A percentile compares a stretch with the other conserved stretches of the same genome.
Evolutionary conservation across 106 monocot genomes (phyloP).

Genomic region (Dendrobium officinale): DNA sequence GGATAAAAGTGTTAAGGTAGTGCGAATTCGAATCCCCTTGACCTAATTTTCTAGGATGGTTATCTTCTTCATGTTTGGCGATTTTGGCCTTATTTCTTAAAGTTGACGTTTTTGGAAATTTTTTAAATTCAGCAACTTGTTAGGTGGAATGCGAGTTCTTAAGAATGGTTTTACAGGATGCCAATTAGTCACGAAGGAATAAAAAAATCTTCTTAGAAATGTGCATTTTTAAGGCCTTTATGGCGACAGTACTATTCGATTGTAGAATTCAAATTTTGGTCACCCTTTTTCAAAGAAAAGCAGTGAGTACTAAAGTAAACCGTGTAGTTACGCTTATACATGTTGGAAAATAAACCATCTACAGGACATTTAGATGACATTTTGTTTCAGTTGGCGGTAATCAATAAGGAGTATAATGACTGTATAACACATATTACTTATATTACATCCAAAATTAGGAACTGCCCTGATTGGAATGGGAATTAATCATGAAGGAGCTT

Average conservation of each 20-base stretch:
- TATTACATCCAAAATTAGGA: background rate
- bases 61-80: background rate
- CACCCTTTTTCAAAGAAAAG: background rate
- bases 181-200: background rate
- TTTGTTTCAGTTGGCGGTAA: background rate
- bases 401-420: background rate
- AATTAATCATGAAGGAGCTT: too few relatives aligned
- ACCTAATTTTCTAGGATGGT: background rate
- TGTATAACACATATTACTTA: background rate
- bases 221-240: background rate
- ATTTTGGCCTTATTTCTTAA: background rate
- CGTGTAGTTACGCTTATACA: background rate
- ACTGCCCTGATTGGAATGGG: background rate
- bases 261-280: background rate
- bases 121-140: background rate
- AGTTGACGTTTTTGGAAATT: too few relatives aligned
- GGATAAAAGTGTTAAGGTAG: conserved; percentile 40
- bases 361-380: background rate
- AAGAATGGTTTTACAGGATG: background rate
- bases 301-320: background rate
- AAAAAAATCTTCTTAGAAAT: background rate
- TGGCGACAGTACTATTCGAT: background rate
- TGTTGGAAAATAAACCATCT: too few relatives aligned
- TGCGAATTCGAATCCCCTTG: background rate
- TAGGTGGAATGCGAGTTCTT: background rate